phyloP scores from a whole-genome alignment of 2,329 filamentous ascomycete genomes.

The Ceratocystis albifundus region DNA sequence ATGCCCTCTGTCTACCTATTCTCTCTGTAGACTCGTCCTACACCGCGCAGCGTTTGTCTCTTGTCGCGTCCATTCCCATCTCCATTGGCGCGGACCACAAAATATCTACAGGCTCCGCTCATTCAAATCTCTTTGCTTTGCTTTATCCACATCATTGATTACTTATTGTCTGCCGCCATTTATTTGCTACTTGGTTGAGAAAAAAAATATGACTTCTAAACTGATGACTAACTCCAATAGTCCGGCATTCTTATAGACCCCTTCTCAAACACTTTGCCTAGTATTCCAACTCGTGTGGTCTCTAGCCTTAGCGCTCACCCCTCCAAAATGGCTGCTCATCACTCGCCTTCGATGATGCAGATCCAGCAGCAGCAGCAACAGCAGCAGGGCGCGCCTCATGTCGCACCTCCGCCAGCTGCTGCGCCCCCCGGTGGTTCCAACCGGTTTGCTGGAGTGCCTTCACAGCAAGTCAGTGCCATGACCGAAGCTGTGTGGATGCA shows the following conservation, averaged over 20 bases:
- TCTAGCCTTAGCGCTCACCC: slow-evolving; percentile 3
- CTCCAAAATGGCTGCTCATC: slow-evolving; percentile 60
- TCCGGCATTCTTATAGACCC: neutral
- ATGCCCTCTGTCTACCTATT: too few species aligned
- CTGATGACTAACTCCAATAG: too few species aligned
- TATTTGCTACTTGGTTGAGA: too few species aligned
- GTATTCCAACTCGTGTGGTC: neutral
- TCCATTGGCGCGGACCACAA: too few species aligned
- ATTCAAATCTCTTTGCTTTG: too few species aligned
- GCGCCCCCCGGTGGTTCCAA: slow-evolving; percentile 46
- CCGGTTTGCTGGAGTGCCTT: slow-evolving; percentile 36
- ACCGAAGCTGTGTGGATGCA: slow-evolving; percentile 89
- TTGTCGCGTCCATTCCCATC: too few species aligned
- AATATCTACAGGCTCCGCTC: too few species aligned
- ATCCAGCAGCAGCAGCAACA: slow-evolving; percentile 36
- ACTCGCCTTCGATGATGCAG: slow-evolving; percentile 69
- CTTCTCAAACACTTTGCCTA: neutral
- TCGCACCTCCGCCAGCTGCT: slow-evolving; percentile 42
- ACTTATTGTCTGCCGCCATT: too few species aligned
- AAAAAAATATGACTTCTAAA: too few species aligned
- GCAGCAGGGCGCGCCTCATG: slow-evolving; percentile 52
- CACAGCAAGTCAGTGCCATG: slow-evolving; percentile 62
- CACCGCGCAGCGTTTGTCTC: too few species aligned
- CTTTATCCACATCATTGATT: too few species aligned
- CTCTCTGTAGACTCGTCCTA: too few species aligned